Conservation (phyloP, 1,139 yeast species). For the Protomyces gravidus region DNA sequence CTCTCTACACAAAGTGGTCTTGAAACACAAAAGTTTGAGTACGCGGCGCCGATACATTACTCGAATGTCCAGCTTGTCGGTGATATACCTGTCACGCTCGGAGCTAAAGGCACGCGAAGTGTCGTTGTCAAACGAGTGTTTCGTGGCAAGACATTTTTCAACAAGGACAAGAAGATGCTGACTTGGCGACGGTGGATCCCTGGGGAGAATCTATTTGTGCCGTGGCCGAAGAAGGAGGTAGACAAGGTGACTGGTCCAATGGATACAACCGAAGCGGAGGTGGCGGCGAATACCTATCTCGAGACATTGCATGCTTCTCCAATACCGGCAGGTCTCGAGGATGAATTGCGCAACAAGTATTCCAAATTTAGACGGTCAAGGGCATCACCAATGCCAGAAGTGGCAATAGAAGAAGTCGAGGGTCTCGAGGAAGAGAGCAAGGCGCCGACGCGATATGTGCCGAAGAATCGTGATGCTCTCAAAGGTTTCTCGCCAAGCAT, state of each 20-base stretch:
- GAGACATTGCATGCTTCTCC: conserved; percentile 17
- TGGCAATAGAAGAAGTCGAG: not conserved
- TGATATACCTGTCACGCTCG: conserved; percentile 23
- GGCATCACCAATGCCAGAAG: not conserved
- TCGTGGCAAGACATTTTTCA: conserved; percentile 27
- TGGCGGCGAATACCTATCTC: conserved; percentile 16
- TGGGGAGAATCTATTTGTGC: conserved; percentile 28
- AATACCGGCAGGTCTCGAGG: conserved; percentile 10
- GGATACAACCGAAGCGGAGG: conserved; percentile 17
- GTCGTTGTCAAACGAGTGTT: conserved; percentile 27
- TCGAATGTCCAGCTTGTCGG: conserved; percentile 30
- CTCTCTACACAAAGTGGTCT: conserved; percentile 6
- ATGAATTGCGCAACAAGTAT: conserved; percentile 26
- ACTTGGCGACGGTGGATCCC: conserved; percentile 31
- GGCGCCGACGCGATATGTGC: not conserved
- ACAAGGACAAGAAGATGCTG: conserved; percentile 27
- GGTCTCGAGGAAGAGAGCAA: conserved; percentile 1
- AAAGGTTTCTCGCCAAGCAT: conserved; percentile 2
- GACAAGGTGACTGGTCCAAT: conserved; percentile 17
- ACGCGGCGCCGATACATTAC: conserved; percentile 29
- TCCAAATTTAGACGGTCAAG: conserved; percentile 6
- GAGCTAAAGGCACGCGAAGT: conserved; percentile 13
- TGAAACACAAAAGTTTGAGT: conserved; percentile 6
- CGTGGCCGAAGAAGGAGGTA: conserved; percentile 28
- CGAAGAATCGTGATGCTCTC: not conserved